Evolutionary conservation across 2,329 filamentous ascomycete genomes (phyloP).

Genomic region (Aureobasidium sp.): DNA sequence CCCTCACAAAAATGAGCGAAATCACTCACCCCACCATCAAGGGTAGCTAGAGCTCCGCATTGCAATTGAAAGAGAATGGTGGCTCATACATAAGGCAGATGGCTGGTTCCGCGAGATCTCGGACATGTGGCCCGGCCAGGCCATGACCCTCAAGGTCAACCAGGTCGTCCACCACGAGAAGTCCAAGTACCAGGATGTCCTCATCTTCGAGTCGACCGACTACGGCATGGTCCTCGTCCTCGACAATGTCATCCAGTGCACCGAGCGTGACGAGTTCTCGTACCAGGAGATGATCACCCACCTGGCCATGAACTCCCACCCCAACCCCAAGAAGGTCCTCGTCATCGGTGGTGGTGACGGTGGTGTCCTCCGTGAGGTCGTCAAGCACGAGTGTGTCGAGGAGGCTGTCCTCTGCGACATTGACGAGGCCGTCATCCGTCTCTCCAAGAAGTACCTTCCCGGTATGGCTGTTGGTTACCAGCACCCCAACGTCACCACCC

Average conservation of each 20-base stretch:
- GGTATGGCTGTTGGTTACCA: constrained; percentile 85
- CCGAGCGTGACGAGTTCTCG: constrained; percentile 97
- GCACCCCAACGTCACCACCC: constrained; percentile 86
- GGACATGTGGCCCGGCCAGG: constrained; percentile 98
- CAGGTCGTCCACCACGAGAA: constrained; percentile 98
- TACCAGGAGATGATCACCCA: constrained; percentile 99
- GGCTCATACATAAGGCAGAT: constrained; percentile 52
- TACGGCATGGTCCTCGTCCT: constrained; percentile 93
- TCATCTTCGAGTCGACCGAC: constrained; percentile 97
- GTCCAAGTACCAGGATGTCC: constrained; percentile 97
- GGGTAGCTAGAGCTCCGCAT: constrained; percentile 41
- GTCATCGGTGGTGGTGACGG: constrained; percentile 98
- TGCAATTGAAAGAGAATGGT: constrained; percentile 15
- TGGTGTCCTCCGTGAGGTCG: constrained; percentile 93
- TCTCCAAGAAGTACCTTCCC: constrained; percentile 96
- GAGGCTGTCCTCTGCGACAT: constrained; percentile 97
- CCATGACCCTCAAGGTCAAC: constrained; percentile 97
- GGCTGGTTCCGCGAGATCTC: constrained; percentile 99
- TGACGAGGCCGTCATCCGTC: constrained; percentile 95
- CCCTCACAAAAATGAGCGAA: constrained; percentile 49
- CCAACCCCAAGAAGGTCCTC: constrained; percentile 94
- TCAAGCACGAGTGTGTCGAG: constrained; percentile 97
- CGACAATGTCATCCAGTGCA: constrained; percentile 98
- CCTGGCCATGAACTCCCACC: constrained; percentile 96
- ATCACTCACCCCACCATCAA: constrained; percentile 71